Base-by-base conservation (phyloP, 2,329 filamentous ascomycete genomes). In the Periconia macrospinosa region DNA sequence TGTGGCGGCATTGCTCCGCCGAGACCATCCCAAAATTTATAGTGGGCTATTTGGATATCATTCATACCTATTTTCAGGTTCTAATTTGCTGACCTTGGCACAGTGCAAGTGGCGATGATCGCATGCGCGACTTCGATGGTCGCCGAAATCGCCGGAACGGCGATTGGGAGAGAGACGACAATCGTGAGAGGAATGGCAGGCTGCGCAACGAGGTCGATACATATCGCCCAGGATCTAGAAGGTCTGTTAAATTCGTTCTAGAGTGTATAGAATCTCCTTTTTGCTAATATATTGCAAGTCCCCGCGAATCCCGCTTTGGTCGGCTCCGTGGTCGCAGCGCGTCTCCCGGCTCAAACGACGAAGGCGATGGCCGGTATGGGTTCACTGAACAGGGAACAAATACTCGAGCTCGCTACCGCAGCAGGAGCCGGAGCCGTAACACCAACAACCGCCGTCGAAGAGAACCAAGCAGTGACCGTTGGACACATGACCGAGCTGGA, bases 61-160 rank as follows among this genome's bases (percentile, higher is more conserved):
- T 8, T 27, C 11, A 30, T 20, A 14, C 8, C 48, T 19, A 3
- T 9, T 17, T 40, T 23, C 20, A 27, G 19, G 9, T 19, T 27
- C 2, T 6, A 14, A 30, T 10, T 20, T 44, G 76, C 62, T 71
- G 70, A 61, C 69, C 33, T 35, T 19, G 19, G 35, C 13, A 35
- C 37, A 59, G 56, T 50, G 54, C 56, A 46, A 69, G 78, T 0
- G 93, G 91, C 62, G 86, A 89, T 63, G 89, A 86, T 35, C 89
- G 84, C 65, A 88, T 96, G 79, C 96, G 95, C 73, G 91, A 94
- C 60, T 91, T 96, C 65, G 61, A 63, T 8, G 61, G 62, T 10
- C 59, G 57, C 23, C 63, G 69, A 11, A 58, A 59, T 44, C 57
- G 65, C 46, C 62, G 67, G 44, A 60, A 55, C 41, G 57, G 59